Base-by-base conservation (phyloP, 768 basidiomycete species). In the Fomitopsis pulvina region DNA sequence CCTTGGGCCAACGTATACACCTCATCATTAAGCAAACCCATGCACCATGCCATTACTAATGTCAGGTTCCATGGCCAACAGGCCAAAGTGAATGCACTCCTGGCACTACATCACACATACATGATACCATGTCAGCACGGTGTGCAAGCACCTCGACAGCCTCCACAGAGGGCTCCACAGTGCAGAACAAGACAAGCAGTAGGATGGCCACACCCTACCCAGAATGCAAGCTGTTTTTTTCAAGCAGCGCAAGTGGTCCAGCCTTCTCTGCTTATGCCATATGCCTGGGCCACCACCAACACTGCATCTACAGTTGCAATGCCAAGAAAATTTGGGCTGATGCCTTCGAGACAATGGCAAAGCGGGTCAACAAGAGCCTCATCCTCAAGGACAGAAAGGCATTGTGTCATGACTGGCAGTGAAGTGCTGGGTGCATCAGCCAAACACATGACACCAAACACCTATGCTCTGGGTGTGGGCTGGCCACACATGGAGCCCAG, bases 391-490 rank as follows among this genome's bases (percentile, higher is more conserved):
- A 22, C 21, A 37, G 14, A 5, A 9, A 22, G 11, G 4, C 41
- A 8, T 6, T 41, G 3, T 45, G 44, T 18, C 8, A 4, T 4
- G 44, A 45, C 44, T 45, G 44, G 44, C 44, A 45, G n/a, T 27
- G 44, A 4, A 14, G 16, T 16, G 4, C 9, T 10, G 44, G 44
- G 25, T 45, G 44, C 29, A 12, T 11, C 44, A 26, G 27, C 9
- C 44, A 29, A 3, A 16, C 18, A 3, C 44, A 32, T n/a, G 41
- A 41, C 20, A 22, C 6, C 8, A 41, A 41, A 21, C 44, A 45
- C 44, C 27, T 28, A 12, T 45, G 44, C 29, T 45, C 44, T n/a
- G 44, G 44, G 29, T 45, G 44, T 27, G 44, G 14, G n/a, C 27
- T 16, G 18, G 12, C n/a, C 12, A 32, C 26, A 16, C 44, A 45